Percentiles rank a stretch among this genome's conserved stretches.
phyloP scores from a whole-genome alignment of 208 protist species.

The Borovskyia barvae region DNA sequence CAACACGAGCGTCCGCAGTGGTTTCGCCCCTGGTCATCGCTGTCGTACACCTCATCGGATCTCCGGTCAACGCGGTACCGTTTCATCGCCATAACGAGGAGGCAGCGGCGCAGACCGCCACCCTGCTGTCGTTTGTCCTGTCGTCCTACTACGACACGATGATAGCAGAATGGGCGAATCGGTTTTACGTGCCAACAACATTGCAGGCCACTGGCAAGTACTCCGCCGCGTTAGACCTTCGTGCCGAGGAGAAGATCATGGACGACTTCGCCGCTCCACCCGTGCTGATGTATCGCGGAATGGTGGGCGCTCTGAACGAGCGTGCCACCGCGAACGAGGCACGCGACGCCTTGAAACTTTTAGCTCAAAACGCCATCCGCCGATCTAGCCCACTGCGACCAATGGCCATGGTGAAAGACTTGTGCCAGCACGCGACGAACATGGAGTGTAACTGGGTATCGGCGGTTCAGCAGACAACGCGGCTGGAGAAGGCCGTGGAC shows the following conservation, averaged over 20 bases:
- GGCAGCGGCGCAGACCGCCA: slow-evolving; percentile 59
- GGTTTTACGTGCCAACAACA: slow-evolving; percentile 71
- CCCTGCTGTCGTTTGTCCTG: slow-evolving; percentile 70
- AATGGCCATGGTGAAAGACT: slow-evolving; percentile 54
- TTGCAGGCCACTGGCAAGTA: slow-evolving; percentile 62
- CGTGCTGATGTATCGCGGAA: slow-evolving; percentile 69
- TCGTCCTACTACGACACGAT: slow-evolving; percentile 83
- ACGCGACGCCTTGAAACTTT: slow-evolving; percentile 55
- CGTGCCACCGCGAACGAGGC: slow-evolving; percentile 50
- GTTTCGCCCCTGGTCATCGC: slow-evolving; percentile 26
- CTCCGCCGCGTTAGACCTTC: slow-evolving; percentile 64
- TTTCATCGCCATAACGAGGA: slow-evolving; percentile 85
- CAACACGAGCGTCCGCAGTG: slow-evolving; percentile 3
- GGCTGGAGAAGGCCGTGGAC: slow-evolving; percentile 55
- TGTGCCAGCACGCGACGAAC: slow-evolving; percentile 60
- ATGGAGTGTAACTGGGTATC: slow-evolving; percentile 84
- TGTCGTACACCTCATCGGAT: slow-evolving; percentile 83
- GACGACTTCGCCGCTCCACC: slow-evolving; percentile 75
- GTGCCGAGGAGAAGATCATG: slow-evolving; percentile 65
- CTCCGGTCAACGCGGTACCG: slow-evolving; percentile 65
- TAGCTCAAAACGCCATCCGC: slow-evolving; percentile 47
- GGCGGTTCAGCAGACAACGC: slow-evolving; percentile 52
- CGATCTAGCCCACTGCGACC: slow-evolving; percentile 39
- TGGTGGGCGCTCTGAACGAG: slow-evolving; percentile 33
- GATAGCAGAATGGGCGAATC: slow-evolving; percentile 85